Base-by-base conservation (phyloP, 2,329 filamentous ascomycete species). In the Phaeosphaeriaceae sp. region DNA sequence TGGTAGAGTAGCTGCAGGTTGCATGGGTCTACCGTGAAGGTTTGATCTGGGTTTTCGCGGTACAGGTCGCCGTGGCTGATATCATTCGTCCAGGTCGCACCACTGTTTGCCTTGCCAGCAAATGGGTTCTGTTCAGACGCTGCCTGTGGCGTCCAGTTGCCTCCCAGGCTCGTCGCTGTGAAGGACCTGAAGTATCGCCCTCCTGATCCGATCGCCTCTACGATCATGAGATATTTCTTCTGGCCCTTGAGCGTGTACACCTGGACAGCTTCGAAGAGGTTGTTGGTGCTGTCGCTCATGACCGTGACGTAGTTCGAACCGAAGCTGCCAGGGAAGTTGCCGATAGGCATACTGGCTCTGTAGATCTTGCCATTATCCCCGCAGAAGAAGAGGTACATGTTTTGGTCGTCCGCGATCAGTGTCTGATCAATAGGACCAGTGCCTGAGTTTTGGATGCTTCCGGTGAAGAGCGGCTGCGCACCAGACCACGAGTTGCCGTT, bases 301-400 rank as follows among this genome's bases (percentile, higher is more conserved):
- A 89, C 67, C 0, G 83, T 75, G 2, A 80, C 82, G 0, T 79
- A 83, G 0, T 79, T 56, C 0, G 80, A 77, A 59, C 88, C 87
- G 69, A 91, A 89, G 72, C 73, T 82, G 40, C 84, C 82, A 0
- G 88, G 88, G 80, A 90, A 90, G 60, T 85, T 83, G 49, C 74
- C 82, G 23, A 89, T 84, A 40, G 88, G 81, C 86, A 89, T 90
- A 70, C 82, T 85, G 53, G 87, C 72, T 1, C 88, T 82, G 77
- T 90, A 90, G 69, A 91, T 88, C 48, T 83, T 84, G 72, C 88
- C 88, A 62, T 90, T 89, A 76, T 91, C 88, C 8, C 87, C 88
- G 0, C 83, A 81, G 65, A 90, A 90, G 83, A 90, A 91, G 4
- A 91, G 79, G 66, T 89, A 89, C 86, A 89, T 89, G 76, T 85